Base-by-base conservation (phyloP, 768 basidiomycete genomes). In the Boletus sp. region DNA sequence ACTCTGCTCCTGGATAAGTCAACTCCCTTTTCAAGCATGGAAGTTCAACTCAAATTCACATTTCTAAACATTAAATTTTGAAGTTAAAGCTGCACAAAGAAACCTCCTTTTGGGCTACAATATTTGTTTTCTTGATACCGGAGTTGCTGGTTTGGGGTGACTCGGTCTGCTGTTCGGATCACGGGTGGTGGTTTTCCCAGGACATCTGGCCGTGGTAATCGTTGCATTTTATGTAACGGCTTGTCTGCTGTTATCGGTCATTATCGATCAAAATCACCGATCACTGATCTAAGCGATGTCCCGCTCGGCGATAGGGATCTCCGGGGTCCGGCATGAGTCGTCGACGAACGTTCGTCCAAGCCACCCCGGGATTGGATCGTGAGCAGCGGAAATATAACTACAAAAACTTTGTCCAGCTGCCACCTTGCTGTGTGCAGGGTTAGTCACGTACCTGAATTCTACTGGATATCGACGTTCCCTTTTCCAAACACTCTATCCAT, bases 391-490 rank as follows among this genome's bases (percentile, higher is more conserved):
- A 17, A 25, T 7, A 4, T 19, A 30, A 39, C 7, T 56, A 25
- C 25, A 25, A 25, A 32, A 17, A 47, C 54, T 45, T 47, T 62
- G 53, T 29, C 7, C 40, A 54, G 43, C 17, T 52, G 21, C 51
- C 53, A 59, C 27, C 50, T 19, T 61, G 62, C 55, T 54, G 60
- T 64, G 59, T 59, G 33, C 14, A 39, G 33, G 48, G 27, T n/a
- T 48, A 19, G 35, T 19, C 9, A 11, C 2, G 64, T 65, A 39
- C 64, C 64, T 64, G 64, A 53, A 53, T 56, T 4, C 33, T 54
- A 33, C 51, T 50, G 23, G 21, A 45, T 47, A 21, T 37, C 34
- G 55, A 21, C 35, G 8, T 57, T 58, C 29, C 55, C 59, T 51
- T 55, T 47, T 55, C 53, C 37, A 48, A 55, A 25, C 52, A 14